Base-by-base conservation (phyloP, 805 yeast species). In the Candida palmyrensis region DNA sequence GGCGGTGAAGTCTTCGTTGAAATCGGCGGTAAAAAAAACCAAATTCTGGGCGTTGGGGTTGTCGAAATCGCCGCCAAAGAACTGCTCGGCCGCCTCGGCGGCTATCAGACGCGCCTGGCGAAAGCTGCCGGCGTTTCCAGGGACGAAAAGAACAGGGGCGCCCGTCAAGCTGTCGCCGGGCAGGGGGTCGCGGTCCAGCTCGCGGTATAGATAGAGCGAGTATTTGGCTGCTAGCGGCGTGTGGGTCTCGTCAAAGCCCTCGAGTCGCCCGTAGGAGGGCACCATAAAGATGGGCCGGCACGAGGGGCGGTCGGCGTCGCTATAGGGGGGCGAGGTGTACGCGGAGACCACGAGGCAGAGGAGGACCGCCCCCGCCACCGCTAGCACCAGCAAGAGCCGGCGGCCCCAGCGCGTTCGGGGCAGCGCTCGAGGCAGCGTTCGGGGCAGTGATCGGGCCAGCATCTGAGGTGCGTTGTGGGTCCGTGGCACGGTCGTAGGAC, bases 71-170 rank as follows among this genome's bases (percentile, higher is more conserved):
- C 33, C 54, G 3, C 71, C 70, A 42, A 62, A 70, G 44, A 64
- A 80, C 3, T 73, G 45, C 26, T 69, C 67, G 1, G 96, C 72
- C 16, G 84, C 65, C 43, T 82, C 82, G 1, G 97, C 79, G 1
- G 97, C 97, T n/a, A 90, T 73, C 1, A 96, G 85, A 33, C 98
- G 66, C 7, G 76, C 95, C 56, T 92, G 99, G 43, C 77, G 75
- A 55, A 77, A 88, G 36, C 94, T 81, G 1, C 99, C 99, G 0
- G 98, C 98, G 52, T 94, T 92, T 1, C 99, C 99, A 1, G 98
- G 98, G 25, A 94, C 82, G 55, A 92, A 92, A 11, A 92, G 61
- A 1, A 87, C 88, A 0, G 99, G 99, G 1, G 84, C 72, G 0
- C 97, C 97, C 35, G 66, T 69, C 19, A 70, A 59, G 15, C 56